Evolutionary conservation across 441 rosid genomes (phyloP), one percentile per base, ranked within the genome.

Genomic region (Capsella rubella): DNA sequence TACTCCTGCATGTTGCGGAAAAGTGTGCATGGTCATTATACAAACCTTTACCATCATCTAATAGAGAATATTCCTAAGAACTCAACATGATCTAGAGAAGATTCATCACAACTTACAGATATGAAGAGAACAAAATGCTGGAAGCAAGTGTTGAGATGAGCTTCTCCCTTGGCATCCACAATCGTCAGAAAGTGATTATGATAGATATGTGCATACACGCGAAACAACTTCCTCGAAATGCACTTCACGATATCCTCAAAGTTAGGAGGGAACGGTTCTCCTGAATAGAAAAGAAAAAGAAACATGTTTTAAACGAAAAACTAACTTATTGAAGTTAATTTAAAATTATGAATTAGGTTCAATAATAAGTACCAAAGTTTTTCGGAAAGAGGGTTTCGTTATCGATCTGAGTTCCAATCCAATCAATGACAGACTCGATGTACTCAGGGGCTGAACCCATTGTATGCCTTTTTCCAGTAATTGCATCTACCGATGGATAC

Each of bases 121-220:
- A 91, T 82, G 69, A 93, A 93, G 64, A 90, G 79, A 72, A 93
- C 85, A 64, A 90, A 89, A 80, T 89, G 92, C 84, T 93, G 84
- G 85, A 93, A 93, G 89, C 98, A 91, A 60, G 98, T 91, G 71
- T 93, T 91, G 80, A 93, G 82, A 85, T 93, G 96, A 66, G 96
- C 95, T 81, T 93, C 96, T 83, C 85, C 96, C 78, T 86, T 83
- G 54, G 89, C 92, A 81, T 84, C 75, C 78, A 89, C 93, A 70
- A 91, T 84, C 68, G 85, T 93, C 77, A 85, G 87, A 82, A 91
- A 87, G 82, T 93, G 98, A 68, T 93, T 86, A 77, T 81, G 87
- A 78, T 93, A 93, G 16, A 90, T 93, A 71, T 93, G 98, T 57
- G 97, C 98, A 80, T 87, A 93, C 37, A 93, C 93, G 31, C 93